These are phyloP conservation scores for Fusarium sp. DNA, from an alignment of 2,329 filamentous ascomycete genomes.

Conservation along the genomic window DNA sequence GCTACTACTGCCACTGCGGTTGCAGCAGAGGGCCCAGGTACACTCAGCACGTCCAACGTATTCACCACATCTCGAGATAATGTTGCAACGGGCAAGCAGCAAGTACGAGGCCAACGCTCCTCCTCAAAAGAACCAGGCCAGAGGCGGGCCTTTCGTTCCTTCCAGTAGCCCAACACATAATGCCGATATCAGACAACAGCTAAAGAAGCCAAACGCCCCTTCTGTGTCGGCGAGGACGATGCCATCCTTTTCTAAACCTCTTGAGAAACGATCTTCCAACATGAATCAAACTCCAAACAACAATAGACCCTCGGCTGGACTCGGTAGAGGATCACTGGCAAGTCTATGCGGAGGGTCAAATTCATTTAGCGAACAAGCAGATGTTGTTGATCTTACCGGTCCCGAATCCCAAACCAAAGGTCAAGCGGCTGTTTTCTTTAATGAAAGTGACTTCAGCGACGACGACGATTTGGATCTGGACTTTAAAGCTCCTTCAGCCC, in stretches of 20 bases:
- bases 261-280: slow-evolving; percentile 50
- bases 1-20: slow-evolving; percentile 12
- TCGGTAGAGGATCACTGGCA: slow-evolving; percentile 49
- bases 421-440: slow-evolving; percentile 66
- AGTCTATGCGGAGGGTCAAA: slow-evolving; percentile 59
- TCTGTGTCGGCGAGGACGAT: slow-evolving; percentile 56
- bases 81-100: slow-evolving; percentile 54
- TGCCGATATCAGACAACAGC: slow-evolving; percentile 63
- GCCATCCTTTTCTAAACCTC: slow-evolving; percentile 43
- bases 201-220: slow-evolving; percentile 58
- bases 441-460: slow-evolving; percentile 88
- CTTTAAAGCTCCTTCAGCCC: slow-evolving; percentile 68
- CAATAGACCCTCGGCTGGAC: slow-evolving; percentile 16
- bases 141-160: slow-evolving; percentile 65
- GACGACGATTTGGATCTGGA: slow-evolving; percentile 81
- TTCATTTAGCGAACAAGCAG: slow-evolving; percentile 57
- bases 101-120: slow-evolving; percentile 54
- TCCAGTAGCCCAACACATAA: slow-evolving; percentile 65
- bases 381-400: slow-evolving; percentile 52
- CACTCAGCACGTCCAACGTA: slow-evolving; percentile 32
- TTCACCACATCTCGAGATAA: slow-evolving; percentile 43
- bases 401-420: slow-evolving; percentile 46
- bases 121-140: slow-evolving; percentile 51
- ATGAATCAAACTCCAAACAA: slow-evolving; percentile 41
- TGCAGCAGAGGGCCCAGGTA: slow-evolving; percentile 40